A percentile compares a stretch with the other conserved stretches of the same genome.
Evolutionary conservation across 208 protist genomes (phyloP).

Genomic region (Trypanosoma caninum): DNA sequence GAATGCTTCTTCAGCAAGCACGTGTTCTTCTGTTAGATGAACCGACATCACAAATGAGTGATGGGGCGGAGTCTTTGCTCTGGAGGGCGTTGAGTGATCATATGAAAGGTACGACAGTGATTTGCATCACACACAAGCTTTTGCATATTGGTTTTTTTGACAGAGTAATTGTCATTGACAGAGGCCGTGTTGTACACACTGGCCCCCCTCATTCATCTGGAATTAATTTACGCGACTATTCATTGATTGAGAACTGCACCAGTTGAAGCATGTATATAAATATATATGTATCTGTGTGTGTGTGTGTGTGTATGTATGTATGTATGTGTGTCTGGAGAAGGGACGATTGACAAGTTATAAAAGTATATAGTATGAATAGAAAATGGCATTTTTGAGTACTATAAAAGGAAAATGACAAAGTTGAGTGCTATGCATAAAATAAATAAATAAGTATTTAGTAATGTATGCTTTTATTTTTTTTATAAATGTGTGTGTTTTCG

Average conservation of each 20-base stretch:
- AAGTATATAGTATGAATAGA: no score
- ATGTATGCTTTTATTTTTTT: background rate
- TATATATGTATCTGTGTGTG: background rate
- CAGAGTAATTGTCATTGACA: conserved; percentile 28
- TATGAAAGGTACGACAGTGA: conserved; percentile 19
- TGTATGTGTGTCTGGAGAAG: background rate
- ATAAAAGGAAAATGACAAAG: no score
- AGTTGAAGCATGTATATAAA: no score
- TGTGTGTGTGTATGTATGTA: background rate
- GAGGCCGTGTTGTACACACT: conserved; percentile 18
- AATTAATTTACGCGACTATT: no score
- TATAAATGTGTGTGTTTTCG: background rate
- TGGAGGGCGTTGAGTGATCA: conserved; percentile 10
- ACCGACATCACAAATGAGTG: conserved; percentile 16
- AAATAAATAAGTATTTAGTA: no score
- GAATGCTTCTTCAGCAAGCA: conserved; percentile 19
- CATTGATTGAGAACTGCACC: no score
- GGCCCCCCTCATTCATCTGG: no score
- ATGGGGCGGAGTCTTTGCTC: conserved; percentile 11
- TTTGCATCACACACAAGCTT: conserved; percentile 30
- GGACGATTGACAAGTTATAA: no score
- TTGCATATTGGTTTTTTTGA: conserved; percentile 31
- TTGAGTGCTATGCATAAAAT: no score
- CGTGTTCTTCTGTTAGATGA: conserved; percentile 28
- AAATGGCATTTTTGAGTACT: no score